A percentile compares a stretch with the other conserved stretches of the same genome.
Evolutionary conservation across 805 yeast genomes (phyloP).

Genomic region (Suhomyces xylopsoci): DNA sequence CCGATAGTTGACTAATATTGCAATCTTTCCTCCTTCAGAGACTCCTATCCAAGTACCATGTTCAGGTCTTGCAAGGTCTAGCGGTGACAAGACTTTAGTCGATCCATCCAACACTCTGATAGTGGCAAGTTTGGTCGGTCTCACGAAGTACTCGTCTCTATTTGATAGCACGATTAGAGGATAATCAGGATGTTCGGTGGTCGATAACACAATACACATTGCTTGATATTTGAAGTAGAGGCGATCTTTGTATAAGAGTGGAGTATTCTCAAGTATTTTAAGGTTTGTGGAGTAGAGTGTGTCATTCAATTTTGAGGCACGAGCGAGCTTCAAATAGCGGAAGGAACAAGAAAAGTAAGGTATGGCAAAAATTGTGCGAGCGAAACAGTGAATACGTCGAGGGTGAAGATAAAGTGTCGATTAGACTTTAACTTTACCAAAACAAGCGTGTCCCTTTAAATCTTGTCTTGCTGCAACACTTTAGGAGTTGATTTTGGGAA

Average conservation of each 20-base stretch:
- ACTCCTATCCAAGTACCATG: slow-evolving; percentile 94
- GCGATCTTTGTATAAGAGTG: background rate
- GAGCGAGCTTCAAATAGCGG: background rate
- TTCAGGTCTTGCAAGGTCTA: slow-evolving; percentile 66
- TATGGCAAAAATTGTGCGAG: background rate
- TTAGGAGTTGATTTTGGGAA: background rate
- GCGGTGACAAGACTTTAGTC: slow-evolving; percentile 55
- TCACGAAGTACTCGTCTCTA: slow-evolving; percentile 76
- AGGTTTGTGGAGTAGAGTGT: background rate
- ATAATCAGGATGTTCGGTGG: slow-evolving; percentile 67
- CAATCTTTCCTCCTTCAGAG: slow-evolving; percentile 53
- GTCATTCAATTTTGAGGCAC: background rate
- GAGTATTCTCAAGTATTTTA: background rate
- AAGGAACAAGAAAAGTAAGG: background rate
- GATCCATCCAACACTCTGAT: slow-evolving; percentile 30
- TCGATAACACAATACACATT: slow-evolving; percentile 79
- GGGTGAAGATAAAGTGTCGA: background rate
- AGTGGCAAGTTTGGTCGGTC: slow-evolving; percentile 66
- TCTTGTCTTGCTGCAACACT: background rate
- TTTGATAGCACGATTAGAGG: slow-evolving; percentile 77
- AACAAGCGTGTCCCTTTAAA: background rate
- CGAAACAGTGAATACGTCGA: background rate
- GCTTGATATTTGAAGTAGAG: background rate
- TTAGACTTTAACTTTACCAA: background rate
- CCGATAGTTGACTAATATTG: slow-evolving; percentile 73